These are phyloP conservation scores for Collariella sp. DNA, from an alignment of 495 filamentous ascomycete species.

Conservation along the genomic window DNA sequence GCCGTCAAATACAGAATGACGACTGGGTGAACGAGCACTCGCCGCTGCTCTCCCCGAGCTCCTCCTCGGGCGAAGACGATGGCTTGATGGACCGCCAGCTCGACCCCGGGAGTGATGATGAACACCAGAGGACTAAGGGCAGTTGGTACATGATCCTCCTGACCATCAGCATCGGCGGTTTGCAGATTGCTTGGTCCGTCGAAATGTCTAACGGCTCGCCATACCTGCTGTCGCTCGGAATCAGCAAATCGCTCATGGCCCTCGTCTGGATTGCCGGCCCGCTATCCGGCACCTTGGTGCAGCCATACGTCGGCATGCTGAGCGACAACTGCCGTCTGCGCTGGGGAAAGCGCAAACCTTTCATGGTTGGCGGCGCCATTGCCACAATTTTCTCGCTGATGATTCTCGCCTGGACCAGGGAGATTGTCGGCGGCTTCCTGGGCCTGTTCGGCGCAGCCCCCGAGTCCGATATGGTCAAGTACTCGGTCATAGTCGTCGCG, in stretches of 20 bases:
- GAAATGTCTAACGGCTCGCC: conserved; percentile 79
- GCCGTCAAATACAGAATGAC: conserved; percentile 1
- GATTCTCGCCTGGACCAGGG: conserved; percentile 71
- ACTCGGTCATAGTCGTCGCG: conserved; percentile 57
- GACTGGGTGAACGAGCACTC: conserved; percentile 47
- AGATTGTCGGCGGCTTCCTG: conserved; percentile 63
- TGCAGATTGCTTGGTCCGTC: conserved; percentile 93
- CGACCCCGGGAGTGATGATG: conserved; percentile 33
- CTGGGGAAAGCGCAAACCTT: conserved; percentile 82
- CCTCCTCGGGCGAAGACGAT: conserved; percentile 32
- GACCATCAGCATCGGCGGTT: conserved; percentile 72
- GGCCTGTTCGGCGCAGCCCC: conserved; percentile 61
- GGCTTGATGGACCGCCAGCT: conserved; percentile 28
- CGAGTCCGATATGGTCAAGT: conserved; percentile 51
- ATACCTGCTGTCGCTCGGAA: conserved; percentile 61
- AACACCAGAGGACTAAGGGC: conserved; percentile 58
- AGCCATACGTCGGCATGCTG: conserved; percentile 88
- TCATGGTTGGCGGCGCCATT: conserved; percentile 68
- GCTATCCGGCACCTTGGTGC: conserved; percentile 74
- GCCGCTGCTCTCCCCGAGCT: conserved; percentile 45
- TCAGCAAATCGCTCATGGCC: conserved; percentile 89
- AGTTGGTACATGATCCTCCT: conserved; percentile 74
- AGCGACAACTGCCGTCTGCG: conserved; percentile 74
- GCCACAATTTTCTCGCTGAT: conserved; percentile 68
- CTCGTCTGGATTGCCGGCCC: conserved; percentile 92